Conservation (phyloP, 352 stramenopile genomes). For the Pythium plurisporium region DNA sequence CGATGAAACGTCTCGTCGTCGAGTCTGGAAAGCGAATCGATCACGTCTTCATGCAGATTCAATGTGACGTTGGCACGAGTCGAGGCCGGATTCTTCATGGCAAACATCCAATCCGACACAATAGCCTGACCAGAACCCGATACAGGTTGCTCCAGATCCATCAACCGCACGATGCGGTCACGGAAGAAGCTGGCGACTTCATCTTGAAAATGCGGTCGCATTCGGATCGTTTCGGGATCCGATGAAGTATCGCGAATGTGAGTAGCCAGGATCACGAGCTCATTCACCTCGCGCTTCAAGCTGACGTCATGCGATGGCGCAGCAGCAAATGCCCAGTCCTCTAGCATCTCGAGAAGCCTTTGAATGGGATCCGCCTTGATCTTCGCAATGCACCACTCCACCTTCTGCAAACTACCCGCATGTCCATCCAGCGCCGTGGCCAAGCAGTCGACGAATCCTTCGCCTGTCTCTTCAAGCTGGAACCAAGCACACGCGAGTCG, state of each 20-base stretch:
- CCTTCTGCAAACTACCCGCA: slow-evolving; percentile 28
- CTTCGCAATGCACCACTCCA: slow-evolving; percentile 30
- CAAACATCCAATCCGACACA: slow-evolving; percentile 1
- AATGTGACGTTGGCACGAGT: slow-evolving; percentile 20
- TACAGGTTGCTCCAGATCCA: slow-evolving; percentile 16
- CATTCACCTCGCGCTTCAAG: slow-evolving; percentile 9
- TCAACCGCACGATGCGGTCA: slow-evolving; percentile 35
- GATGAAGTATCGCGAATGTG: slow-evolving; percentile 29
- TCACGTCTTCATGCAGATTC: slow-evolving; percentile 53
- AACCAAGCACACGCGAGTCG: slow-evolving; percentile 52
- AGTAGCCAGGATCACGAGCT: slow-evolving; percentile 42
- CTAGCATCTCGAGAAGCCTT: slow-evolving; percentile 29
- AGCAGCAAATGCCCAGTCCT: slow-evolving; percentile 35
- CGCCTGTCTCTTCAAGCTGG: slow-evolving; percentile 33
- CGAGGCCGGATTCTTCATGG: not conserved
- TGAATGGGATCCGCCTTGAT: slow-evolving; percentile 26
- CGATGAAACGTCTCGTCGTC: slow-evolving; percentile 18
- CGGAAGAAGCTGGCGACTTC: slow-evolving; percentile 51
- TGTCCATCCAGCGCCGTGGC: slow-evolving; percentile 59
- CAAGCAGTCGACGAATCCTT: slow-evolving; percentile 33
- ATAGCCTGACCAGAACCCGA: not conserved
- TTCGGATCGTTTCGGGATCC: slow-evolving; percentile 25
- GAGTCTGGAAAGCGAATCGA: slow-evolving; percentile 38
- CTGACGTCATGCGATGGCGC: not conserved
- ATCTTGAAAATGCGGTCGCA: slow-evolving; percentile 37